Evolutionary conservation across 192 early-diverging fungal species (phyloP), one percentile per base, ranked within the genome.

Genomic region (Podila epigama): DNA sequence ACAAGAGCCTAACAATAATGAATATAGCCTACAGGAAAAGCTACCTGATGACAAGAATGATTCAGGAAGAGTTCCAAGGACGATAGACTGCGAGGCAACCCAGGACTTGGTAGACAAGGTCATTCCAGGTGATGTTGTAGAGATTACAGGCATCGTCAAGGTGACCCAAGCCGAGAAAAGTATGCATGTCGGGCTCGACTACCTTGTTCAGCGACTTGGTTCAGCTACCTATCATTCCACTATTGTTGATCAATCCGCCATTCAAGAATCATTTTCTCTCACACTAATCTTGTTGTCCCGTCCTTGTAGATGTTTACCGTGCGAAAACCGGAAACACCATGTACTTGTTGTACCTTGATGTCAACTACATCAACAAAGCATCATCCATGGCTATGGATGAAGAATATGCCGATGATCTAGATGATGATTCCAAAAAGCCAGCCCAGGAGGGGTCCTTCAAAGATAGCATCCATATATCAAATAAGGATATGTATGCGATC

Each of bases 41-140:
- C 77, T 92, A 22, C 84, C 88, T 22, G 89, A 93, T 54, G 89
- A 92, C 52, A 87, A 88, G 31, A 57, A 82, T 33, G 89, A 93
- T 44, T 83, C 90, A 0, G 90, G 89, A 13, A 70, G 91, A 12
- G 86, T 95, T 15, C 94, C 94, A 27, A 83, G 91, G 56, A 91
- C 87, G 34, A 85, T 95, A 16, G 93, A 95, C 42, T 90, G 90
- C 18, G 93, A 95, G 72, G 82, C 92, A 7, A 83, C 84, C 12
- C 83, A 90, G 34, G 91, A 94, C 35, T 69, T 95, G 35, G 92
- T 95, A 1, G 93, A 95, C 65, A 63, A 77, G 5, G 88, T 90
- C 37, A 89, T 91, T 18, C 93, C 94, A n/a, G 94, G 94, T 7
- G 93, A 95, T 65, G 90, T 94, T 15, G 91, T 95, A 28, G 86